phyloP scores from a whole-genome alignment of 179 eudicot species.

The Beta macrorhiza region DNA sequence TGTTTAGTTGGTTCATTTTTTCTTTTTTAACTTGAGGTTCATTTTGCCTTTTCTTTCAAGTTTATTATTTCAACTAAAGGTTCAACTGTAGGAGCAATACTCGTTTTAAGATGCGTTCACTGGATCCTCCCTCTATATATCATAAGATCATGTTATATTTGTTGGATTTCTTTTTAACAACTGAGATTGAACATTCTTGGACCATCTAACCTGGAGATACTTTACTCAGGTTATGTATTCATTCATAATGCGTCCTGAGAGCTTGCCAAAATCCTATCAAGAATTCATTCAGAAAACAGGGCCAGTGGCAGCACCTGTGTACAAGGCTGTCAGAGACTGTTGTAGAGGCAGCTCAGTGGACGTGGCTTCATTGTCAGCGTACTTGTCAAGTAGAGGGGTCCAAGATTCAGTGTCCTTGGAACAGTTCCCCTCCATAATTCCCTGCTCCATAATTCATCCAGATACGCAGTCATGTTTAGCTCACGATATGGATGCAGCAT shows the following conservation, averaged over 20 bases:
- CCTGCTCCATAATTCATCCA: slow-evolving; percentile 92
- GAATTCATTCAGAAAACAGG: slow-evolving; percentile 98
- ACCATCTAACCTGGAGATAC: slow-evolving; percentile 20
- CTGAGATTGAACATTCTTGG: background rate
- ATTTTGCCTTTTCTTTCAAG: no score
- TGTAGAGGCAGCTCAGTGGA: slow-evolving; percentile 82
- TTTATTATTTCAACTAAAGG: no score
- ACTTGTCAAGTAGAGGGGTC: slow-evolving; percentile 54
- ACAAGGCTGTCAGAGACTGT: slow-evolving; percentile 91
- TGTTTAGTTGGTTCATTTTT: no score
- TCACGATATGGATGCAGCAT: slow-evolving; percentile 68
- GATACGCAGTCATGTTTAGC: slow-evolving; percentile 67
- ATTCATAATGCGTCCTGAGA: slow-evolving; percentile 96
- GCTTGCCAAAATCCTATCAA: slow-evolving; percentile 92
- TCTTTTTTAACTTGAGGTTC: no score
- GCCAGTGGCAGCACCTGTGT: slow-evolving; percentile 89
- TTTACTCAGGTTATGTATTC: slow-evolving; percentile 86
- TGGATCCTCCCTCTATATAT: background rate
- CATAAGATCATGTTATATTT: background rate
- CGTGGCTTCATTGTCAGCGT: slow-evolving; percentile 69
- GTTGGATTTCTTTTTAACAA: background rate
- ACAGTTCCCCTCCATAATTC: slow-evolving; percentile 78
- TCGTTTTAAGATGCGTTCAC: no score
- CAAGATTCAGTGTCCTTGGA: slow-evolving; percentile 45
- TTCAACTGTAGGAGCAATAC: no score